Conservation (phyloP, 2,329 filamentous ascomycete genomes). For the Penicillium sp. region DNA sequence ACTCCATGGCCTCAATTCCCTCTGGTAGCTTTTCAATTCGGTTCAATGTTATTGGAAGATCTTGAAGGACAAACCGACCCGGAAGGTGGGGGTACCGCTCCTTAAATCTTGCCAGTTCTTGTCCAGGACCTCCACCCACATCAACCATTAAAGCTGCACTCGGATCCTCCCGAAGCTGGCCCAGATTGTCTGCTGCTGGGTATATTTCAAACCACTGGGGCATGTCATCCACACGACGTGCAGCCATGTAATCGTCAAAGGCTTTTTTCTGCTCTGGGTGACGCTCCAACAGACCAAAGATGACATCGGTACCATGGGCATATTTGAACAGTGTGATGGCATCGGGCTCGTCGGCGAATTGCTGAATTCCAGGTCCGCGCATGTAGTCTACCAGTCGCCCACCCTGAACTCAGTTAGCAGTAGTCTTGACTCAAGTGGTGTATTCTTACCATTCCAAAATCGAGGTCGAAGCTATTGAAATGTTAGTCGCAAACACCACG, state of each 20-base stretch:
- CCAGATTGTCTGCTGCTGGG: slow-evolving; percentile 8
- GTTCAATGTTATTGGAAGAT: slow-evolving; percentile 42
- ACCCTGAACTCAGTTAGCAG: background rate
- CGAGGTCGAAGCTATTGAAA: slow-evolving; percentile 1
- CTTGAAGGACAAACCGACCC: slow-evolving; percentile 51
- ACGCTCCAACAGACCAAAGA: slow-evolving; percentile 17
- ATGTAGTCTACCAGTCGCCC: slow-evolving; percentile 17
- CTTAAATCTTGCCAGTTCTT: slow-evolving; percentile 40
- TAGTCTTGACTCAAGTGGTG: background rate
- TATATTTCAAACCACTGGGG: slow-evolving; percentile 22
- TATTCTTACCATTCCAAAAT: slow-evolving; percentile 9
- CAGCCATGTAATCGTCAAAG: slow-evolving; percentile 23
- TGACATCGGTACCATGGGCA: slow-evolving; percentile 14
- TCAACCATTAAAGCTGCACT: slow-evolving; percentile 39
- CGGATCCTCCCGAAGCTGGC: background rate
- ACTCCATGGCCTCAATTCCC: slow-evolving; percentile 33
- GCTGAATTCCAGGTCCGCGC: slow-evolving; percentile 17
- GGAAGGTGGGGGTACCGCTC: slow-evolving; percentile 36
- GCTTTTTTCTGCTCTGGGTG: slow-evolving; percentile 18
- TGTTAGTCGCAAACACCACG: background rate
- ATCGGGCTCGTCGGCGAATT: slow-evolving; percentile 9
- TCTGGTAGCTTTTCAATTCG: slow-evolving; percentile 5
- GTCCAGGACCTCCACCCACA: slow-evolving; percentile 44
- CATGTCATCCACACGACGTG: slow-evolving; percentile 10
- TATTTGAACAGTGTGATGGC: slow-evolving; percentile 17